Conservation (phyloP, 306 rosid species). For the Echinosophora koreensis region DNA sequence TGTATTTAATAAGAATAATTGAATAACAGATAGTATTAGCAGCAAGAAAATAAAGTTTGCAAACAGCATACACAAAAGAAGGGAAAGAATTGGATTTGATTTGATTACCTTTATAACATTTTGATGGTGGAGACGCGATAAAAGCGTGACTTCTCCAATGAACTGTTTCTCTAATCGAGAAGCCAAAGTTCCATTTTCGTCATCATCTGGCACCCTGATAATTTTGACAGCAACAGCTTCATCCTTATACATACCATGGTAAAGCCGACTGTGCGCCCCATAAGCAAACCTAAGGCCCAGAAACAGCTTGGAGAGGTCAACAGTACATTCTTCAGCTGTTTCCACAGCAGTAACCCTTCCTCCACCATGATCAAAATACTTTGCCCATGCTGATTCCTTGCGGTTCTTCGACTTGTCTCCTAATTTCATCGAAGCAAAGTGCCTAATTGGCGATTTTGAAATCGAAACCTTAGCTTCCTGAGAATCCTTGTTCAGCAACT, state of each 20-base stretch:
- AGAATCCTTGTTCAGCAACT: conserved; percentile 58
- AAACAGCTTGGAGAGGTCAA: conserved; percentile 84
- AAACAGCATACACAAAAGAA: conserved; percentile 1
- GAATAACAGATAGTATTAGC: conserved; percentile 37
- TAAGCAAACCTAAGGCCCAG: conserved; percentile 88
- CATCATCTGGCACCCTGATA: conserved; percentile 83
- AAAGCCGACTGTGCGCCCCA: conserved; percentile 94
- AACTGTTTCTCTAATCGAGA: conserved; percentile 84
- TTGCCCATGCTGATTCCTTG: conserved; percentile 83
- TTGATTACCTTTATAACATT: conserved; percentile 80
- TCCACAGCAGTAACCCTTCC: conserved; percentile 92
- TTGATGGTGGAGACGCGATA: conserved; percentile 80
- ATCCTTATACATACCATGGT: conserved; percentile 87
- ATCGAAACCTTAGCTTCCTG: conserved; percentile 41
- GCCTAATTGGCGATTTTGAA: conserved; percentile 53
- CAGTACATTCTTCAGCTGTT: conserved; percentile 82
- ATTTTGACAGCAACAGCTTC: conserved; percentile 89
- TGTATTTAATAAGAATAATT: conserved; percentile 41
- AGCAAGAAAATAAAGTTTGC: not conserved
- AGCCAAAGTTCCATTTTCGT: conserved; percentile 72
- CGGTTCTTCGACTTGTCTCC: conserved; percentile 58
- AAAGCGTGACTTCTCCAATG: conserved; percentile 77
- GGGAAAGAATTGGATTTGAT: conserved; percentile 37
- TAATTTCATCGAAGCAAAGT: conserved; percentile 54
- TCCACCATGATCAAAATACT: conserved; percentile 82